phyloP scores from a whole-genome alignment of 495 filamentous ascomycete genomes.

The Polyplosphaeria fusca region DNA sequence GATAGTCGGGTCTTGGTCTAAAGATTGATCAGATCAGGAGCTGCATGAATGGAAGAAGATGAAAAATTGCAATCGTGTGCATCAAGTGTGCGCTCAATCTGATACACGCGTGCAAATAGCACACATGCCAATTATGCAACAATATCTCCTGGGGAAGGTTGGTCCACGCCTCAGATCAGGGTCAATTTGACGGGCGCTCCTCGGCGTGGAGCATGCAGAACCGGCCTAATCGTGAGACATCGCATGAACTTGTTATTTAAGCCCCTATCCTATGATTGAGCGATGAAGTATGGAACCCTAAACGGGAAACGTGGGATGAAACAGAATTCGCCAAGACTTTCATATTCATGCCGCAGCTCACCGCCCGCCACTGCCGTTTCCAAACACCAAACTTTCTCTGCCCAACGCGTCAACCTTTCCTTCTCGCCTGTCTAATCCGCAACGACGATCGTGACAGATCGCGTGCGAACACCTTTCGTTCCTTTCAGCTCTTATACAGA shows the following conservation, averaged over 20 bases:
- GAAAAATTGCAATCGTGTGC: constrained; percentile 27
- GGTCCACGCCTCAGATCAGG: too few species aligned
- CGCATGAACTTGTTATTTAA: background rate
- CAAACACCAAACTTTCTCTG: constrained; percentile 23
- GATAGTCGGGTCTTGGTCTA: background rate
- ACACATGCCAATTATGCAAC: too few species aligned
- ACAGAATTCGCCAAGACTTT: background rate
- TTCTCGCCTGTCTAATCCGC: background rate
- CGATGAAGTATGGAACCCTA: background rate
- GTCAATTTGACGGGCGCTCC: too few species aligned
- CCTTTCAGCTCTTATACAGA: background rate
- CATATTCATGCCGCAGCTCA: constrained; percentile 13
- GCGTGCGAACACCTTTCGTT: constrained; percentile 1
- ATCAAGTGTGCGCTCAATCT: too few species aligned
- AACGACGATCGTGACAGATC: background rate
- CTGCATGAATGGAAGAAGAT: constrained; percentile 12
- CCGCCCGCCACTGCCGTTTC: constrained; percentile 7
- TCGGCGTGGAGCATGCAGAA: too few species aligned
- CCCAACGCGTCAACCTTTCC: constrained; percentile 11
- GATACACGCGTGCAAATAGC: too few species aligned
- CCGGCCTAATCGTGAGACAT: too few species aligned
- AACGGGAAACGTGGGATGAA: background rate
- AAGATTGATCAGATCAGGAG: constrained; percentile 1
- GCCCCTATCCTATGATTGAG: background rate
- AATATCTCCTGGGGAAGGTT: too few species aligned